Conservation (phyloP, 257 asterid genomes). For the Osmanthus fragrans region DNA sequence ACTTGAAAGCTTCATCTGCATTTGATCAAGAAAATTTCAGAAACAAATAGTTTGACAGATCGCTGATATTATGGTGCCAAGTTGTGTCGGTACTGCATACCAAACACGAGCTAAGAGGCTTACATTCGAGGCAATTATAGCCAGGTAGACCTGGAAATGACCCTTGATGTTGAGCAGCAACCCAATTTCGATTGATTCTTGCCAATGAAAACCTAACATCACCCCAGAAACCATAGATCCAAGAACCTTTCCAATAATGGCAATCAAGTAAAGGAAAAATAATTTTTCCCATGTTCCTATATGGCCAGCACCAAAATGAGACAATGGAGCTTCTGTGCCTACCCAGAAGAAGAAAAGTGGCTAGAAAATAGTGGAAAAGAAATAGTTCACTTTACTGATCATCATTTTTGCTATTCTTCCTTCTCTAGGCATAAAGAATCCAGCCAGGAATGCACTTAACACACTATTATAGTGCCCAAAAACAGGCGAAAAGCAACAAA, state of each 20-base stretch:
- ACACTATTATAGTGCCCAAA: conserved; percentile 48
- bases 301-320: conserved; percentile 34
- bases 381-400: conserved; percentile 67
- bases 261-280: conserved; percentile 40
- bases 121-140: conserved; percentile 60
- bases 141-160: conserved; percentile 79
- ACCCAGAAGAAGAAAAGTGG: conserved; percentile 94
- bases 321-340: conserved; percentile 56
- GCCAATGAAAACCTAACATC: conserved; percentile 82
- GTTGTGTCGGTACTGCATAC: not conserved
- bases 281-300: conserved; percentile 48
- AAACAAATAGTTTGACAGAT: not conserved
- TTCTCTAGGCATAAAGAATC: conserved; percentile 86
- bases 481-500: conserved; percentile 63
- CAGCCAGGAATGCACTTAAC: conserved; percentile 78
- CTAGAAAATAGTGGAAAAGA: conserved; percentile 60
- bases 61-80: not conserved
- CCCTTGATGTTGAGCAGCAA: conserved; percentile 83
- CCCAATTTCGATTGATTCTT: conserved; percentile 80
- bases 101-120: conserved; percentile 15
- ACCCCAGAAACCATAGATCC: conserved; percentile 70
- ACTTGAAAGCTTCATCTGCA: conserved; percentile 62
- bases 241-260: conserved; percentile 59
- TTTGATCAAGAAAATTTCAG: not conserved
- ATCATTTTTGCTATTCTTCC: conserved; percentile 86